Conservation (phyloP, 768 basidiomycete genomes). For the Suillus placidus region DNA sequence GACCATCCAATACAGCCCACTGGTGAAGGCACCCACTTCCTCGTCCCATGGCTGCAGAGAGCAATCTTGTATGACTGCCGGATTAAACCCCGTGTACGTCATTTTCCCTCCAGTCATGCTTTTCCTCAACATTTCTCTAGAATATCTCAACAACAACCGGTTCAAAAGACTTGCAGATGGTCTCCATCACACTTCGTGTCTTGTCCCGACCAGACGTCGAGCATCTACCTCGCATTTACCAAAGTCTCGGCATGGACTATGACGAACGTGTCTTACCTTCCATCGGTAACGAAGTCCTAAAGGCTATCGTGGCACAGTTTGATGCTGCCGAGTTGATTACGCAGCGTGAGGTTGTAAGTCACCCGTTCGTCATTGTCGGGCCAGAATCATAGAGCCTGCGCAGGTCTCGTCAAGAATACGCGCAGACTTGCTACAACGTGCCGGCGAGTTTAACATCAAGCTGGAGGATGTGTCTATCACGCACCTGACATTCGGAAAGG, state of each 20-base stretch:
- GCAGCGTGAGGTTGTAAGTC: slow-evolving; percentile 91
- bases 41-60: slow-evolving; percentile 93
- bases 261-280: slow-evolving; percentile 98
- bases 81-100: slow-evolving; percentile 88
- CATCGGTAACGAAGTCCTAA: slow-evolving; percentile 97
- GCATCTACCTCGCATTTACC: slow-evolving; percentile 92
- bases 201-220: slow-evolving; percentile 89
- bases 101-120: slow-evolving; percentile 4
- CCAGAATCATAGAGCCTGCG: neutral
- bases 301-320: slow-evolving; percentile 97
- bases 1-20: slow-evolving; percentile 58
- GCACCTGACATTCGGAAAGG: slow-evolving; percentile 87
- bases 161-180: slow-evolving; percentile 98
- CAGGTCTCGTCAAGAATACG: slow-evolving; percentile 92
- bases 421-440: slow-evolving; percentile 88
- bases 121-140: slow-evolving; percentile 41
- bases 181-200: slow-evolving; percentile 94
- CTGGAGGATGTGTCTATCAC: slow-evolving; percentile 98
- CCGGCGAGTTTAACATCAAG: slow-evolving; percentile 93
- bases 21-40: slow-evolving; percentile 93
- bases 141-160: slow-evolving; percentile 99
- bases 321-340: slow-evolving; percentile 97
- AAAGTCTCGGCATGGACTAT: slow-evolving; percentile 92
- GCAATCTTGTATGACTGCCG: slow-evolving; percentile 98
- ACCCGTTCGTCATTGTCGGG: neutral